Base-by-base conservation (phyloP, 164 flowering plant species). In the Protea cynaroides region DNA sequence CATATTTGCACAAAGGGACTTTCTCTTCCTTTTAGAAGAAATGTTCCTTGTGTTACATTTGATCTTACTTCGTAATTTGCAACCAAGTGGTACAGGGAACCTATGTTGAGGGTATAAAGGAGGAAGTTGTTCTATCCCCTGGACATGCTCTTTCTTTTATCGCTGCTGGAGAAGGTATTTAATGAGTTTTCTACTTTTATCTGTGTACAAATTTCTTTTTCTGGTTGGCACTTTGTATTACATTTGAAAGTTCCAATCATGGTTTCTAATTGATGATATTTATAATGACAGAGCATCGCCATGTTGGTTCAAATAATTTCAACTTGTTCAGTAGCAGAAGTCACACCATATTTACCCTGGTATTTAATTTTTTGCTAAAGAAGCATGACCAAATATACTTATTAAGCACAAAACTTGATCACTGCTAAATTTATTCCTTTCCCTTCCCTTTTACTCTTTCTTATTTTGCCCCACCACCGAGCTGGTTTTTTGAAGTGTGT, bases 151-250 rank as follows among this genome's bases (percentile, higher is more conserved):
- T 95, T 68, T 95, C 99, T 63, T 95, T 95, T 67, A 92, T 95
- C 82, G 99, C 99, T 67, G 93, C 99, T 66, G 99, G 99, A 34
- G 97, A 95, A 89, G 99, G 99, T 95, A 78, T n/a, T 24, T 62
- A 36, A 7, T 52, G 29, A 34, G 34, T 17, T 18, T 59, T 15
- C 1, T 49, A 6, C 17, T 49, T 9, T 25, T 49, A n/a, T 29
- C 34, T 51, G 21, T 58, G 25, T 15, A 57, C 15, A 29, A n/a
- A 34, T 36, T 25, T 57, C 15, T 14, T 14, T 19, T 4, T 40
- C 10, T 15, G 38, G 22, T 0, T 46, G 5, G 1, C 15, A 17
- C 23, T 22, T 29, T 18, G 66, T 38, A 23, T 17, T 23, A 14
- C 22, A 49, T 62, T 36, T 62, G 40, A 50, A 24, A 47, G 0